Evolutionary conservation across 192 early-diverging fungal genomes (phyloP).

Genomic region (Coemansia sp.): DNA sequence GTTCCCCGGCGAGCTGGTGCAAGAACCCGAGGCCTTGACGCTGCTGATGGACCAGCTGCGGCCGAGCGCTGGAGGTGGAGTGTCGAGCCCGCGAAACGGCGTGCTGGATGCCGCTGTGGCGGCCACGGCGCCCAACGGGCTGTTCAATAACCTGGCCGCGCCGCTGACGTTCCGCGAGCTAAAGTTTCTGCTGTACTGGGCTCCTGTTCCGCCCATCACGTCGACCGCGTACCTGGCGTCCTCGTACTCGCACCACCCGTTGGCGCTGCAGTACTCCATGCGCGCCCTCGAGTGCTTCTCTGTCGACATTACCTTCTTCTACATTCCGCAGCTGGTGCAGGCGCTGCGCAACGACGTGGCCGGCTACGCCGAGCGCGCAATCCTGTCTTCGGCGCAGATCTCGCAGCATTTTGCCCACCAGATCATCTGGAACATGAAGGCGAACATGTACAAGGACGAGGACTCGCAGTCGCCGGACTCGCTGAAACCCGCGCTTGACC

Average conservation of each 20-base stretch:
- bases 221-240: conserved; percentile 78
- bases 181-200: conserved; percentile 84
- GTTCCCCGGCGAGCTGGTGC: conserved; percentile 63
- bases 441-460: conserved; percentile 88
- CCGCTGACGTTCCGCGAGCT: conserved; percentile 44
- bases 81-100: too few relatives aligned
- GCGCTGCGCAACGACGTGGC: conserved; percentile 81
- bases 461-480: conserved; percentile 63
- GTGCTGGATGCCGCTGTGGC: too few relatives aligned
- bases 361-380: conserved; percentile 94
- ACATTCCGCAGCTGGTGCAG: conserved; percentile 97
- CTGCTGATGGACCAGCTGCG: conserved; percentile 64
- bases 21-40: conserved; percentile 67
- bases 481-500: conserved; percentile 83
- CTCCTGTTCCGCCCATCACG: conserved; percentile 82
- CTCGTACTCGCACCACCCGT: conserved; percentile 68
- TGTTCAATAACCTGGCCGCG: conserved; percentile 23
- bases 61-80: not conserved
- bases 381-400: conserved; percentile 85
- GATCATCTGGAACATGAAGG: conserved; percentile 99
- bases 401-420: conserved; percentile 99
- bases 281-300: conserved; percentile 84
- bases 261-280: conserved; percentile 93
- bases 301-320: conserved; percentile 96
- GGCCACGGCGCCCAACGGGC: conserved; percentile 11